Base-by-base conservation (phyloP, 2,329 filamentous ascomycete genomes). In the Cladophialophora yegresii region DNA sequence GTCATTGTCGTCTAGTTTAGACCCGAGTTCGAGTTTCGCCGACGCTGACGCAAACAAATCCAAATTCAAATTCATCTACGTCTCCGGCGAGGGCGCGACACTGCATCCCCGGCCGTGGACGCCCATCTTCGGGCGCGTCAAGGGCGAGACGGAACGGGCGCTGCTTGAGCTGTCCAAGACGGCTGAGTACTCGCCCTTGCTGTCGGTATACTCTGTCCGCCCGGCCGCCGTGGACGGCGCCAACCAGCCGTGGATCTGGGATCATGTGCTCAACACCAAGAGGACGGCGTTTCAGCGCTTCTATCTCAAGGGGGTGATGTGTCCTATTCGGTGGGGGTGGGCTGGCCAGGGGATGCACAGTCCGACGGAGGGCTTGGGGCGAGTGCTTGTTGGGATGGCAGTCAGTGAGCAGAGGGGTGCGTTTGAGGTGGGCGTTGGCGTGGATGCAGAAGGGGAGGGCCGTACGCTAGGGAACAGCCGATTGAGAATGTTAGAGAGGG, bases 71-170 rank as follows among this genome's bases (percentile, higher is more conserved):
- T 68, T 68, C 66, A 64, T 68, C 63, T 68, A 66, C 53, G 83
- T 92, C 32, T 92, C 89, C 0, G 89, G 87, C 55, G 77, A 80
- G 66, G 75, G 75, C 26, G 84, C 87, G 0, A 88, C 86, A 1
- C 81, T 82, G 20, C 76, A 76, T 0, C 88, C 88, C 0, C 82
- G 82, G 2, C 73, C 74, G 4, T 82, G 87, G 70, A 84, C 87
- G 0, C 74, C 82, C 20, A 75, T 85, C 51, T 92, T 85, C 71
- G 87, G 80, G 1, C 79, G 82, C 12, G 81, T 89, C 61, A 92
- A 93, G 74, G 90, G 89, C 12, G 81, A 86, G 72, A 83, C 85
- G 0, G 90, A 93, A 75, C 68, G 79, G 1, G 75, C 78, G 1
- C 80, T 93, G 1, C 79, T 88, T 1, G 79, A 81, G 0, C 74